Evolutionary conservation across 805 yeast genomes (phyloP), one percentile per base, ranked within the genome.

Genomic region (Cyberlindnera euphorbiiphila): DNA sequence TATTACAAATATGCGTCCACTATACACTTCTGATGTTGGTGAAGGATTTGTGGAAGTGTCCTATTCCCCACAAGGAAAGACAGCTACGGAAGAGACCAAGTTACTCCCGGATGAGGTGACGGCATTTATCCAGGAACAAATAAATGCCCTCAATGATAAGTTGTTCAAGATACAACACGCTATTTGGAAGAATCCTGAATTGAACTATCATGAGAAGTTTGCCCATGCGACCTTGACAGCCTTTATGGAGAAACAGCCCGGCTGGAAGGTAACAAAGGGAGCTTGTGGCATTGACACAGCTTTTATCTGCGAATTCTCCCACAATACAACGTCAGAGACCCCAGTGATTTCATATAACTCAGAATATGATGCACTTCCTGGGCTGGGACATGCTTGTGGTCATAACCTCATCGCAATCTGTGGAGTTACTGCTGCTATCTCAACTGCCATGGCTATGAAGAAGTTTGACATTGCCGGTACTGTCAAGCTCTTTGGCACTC

Each of bases 271-370:
- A 27, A 26, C 28, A 23, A 36, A 32, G 29, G n/a, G 21, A 8
- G 44, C 41, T 15, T 36, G 22, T 27, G 44, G 38, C 16, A 33
- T 41, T 21, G 36, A 25, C n/a, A 41, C 44, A 8, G 44, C 44
- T 6, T 41, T 36, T 22, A 22, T 29, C 14, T 24, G 32, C 15
- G 37, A 17, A 12, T 41, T 36, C 24, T 4, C 16, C 2, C 29
- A 29, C 32, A 30, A 33, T 6, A 26, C 41, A 4, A 29, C 41
- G 2, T 19, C 15, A 7, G 9, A n/a, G 4, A 36, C 41, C 4
- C 36, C 44, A 4, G 30, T 30, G 12, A 20, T 41, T 25, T 41
- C 44, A 2, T 41, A 17, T 34, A 41, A 41, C 25, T 27, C 41
- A 8, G 44, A 41, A 27, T 41, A 29, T 20, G 44, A 41, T 28